These are phyloP conservation scores for Myrica gale DNA, from an alignment of 306 rosid genomes.

Conservation along the genomic window DNA sequence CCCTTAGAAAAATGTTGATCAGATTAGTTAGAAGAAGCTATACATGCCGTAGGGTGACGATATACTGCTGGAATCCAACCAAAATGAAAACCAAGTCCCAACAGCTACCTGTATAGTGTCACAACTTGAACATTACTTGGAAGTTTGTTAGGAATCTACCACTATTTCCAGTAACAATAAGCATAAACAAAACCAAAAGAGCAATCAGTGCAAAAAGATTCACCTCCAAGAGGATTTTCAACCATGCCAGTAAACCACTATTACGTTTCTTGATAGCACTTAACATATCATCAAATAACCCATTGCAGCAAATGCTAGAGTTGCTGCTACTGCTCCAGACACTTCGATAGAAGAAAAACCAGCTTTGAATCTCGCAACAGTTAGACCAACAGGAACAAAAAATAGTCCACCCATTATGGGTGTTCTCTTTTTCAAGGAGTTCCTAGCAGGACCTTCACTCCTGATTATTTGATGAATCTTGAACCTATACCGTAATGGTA, in stretches of 20 bases:
- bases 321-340: constrained; percentile 61
- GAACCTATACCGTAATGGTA: constrained; percentile 62
- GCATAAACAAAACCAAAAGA: constrained; percentile 20
- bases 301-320: constrained; percentile 85
- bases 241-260: constrained; percentile 56
- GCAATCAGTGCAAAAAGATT: constrained; percentile 11
- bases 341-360: constrained; percentile 73
- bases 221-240: constrained; percentile 68
- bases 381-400: constrained; percentile 73
- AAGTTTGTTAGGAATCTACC: constrained; percentile 2
- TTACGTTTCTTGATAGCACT: constrained; percentile 52
- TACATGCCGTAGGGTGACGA: constrained; percentile 99
- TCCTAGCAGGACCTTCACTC: constrained; percentile 53
- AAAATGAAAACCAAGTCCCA: constrained; percentile 77
- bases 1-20: constrained; percentile 78
- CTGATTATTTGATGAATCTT: constrained; percentile 59
- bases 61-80: constrained; percentile 68
- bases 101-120: constrained; percentile 68
- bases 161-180: constrained; percentile 1
- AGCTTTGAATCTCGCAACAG: constrained; percentile 54
- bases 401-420: constrained; percentile 95
- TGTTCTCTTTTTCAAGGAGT: constrained; percentile 48
- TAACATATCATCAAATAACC: constrained; percentile 68
- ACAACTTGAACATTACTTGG: constrained; percentile 26
- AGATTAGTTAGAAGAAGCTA: constrained; percentile 82